These are phyloP conservation scores for Suhomyces wounanorum DNA, from an alignment of 1,139 yeast species.

Conservation along the genomic window DNA sequence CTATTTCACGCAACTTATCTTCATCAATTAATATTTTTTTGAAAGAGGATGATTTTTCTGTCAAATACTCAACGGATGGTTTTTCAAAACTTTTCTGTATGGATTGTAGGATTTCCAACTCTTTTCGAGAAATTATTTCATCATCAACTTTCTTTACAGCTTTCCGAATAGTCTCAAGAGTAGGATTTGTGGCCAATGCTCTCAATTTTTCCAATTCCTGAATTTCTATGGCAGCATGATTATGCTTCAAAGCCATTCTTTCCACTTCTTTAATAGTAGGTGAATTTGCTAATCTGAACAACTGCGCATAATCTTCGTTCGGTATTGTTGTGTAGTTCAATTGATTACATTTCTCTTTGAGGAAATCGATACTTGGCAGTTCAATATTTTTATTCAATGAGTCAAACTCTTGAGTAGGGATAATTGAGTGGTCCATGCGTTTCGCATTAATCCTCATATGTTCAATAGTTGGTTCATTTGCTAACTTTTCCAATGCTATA, in stretches of 20 bases:
- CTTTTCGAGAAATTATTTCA: constrained; percentile 3
- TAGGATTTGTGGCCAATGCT: constrained; percentile 20
- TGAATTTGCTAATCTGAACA: constrained; percentile 16
- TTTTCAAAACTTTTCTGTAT: constrained; percentile 13
- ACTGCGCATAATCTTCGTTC: constrained; percentile 15
- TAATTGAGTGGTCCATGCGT: constrained; percentile 19
- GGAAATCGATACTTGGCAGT: constrained; percentile 18
- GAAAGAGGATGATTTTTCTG: constrained; percentile 18
- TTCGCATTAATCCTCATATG: constrained; percentile 22
- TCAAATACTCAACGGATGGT: constrained; percentile 23
- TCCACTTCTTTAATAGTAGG: constrained; percentile 28
- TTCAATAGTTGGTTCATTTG: constrained; percentile 31
- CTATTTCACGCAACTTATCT: constrained; percentile 7
- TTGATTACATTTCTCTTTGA: constrained; percentile 14
- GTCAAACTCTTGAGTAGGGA: constrained; percentile 19
- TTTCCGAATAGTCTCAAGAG: constrained; percentile 15
- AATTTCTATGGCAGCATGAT: constrained; percentile 8
- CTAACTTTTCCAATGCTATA: constrained; percentile 17
- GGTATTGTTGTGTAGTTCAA: constrained; percentile 1
- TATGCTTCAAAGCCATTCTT: constrained; percentile 6
- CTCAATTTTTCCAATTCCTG: constrained; percentile 18
- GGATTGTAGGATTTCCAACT: constrained; percentile 1
- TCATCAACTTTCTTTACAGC: constrained; percentile 9
- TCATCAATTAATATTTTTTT: constrained; percentile 4
- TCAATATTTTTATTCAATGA: constrained; percentile 15